phyloP scores from a whole-genome alignment of 495 filamentous ascomycete genomes.

The Penicillium pulvis region DNA sequence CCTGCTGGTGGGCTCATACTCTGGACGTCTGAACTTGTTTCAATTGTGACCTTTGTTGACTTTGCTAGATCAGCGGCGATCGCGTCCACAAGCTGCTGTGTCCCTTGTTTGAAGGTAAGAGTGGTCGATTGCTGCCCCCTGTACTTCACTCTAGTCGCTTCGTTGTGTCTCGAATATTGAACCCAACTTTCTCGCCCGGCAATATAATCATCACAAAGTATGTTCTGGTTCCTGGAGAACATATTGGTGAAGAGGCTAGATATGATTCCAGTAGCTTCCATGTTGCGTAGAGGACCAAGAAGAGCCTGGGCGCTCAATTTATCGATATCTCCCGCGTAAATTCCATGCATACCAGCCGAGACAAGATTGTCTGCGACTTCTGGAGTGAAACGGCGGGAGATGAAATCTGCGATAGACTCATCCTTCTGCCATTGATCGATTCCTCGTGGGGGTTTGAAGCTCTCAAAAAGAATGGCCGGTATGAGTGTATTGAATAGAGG shows the following conservation, averaged over 20 bases:
- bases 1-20: background rate
- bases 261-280: slow-evolving; percentile 47
- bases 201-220: slow-evolving; percentile 33
- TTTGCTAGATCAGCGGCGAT: slow-evolving; percentile 27
- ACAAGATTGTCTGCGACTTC: slow-evolving; percentile 71
- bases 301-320: slow-evolving; percentile 71
- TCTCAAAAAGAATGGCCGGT: slow-evolving; percentile 43
- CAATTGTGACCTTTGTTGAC: slow-evolving; percentile 35
- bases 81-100: slow-evolving; percentile 37
- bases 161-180: background rate
- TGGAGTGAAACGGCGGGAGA: slow-evolving; percentile 56
- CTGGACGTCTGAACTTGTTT: slow-evolving; percentile 23
- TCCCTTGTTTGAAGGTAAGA: slow-evolving; percentile 47
- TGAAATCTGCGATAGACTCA: slow-evolving; percentile 72
- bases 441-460: slow-evolving; percentile 27
- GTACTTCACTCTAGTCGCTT: too few relatives aligned
- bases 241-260: slow-evolving; percentile 15
- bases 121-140: slow-evolving; percentile 43
- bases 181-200: slow-evolving; percentile 3
- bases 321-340: slow-evolving; percentile 90
- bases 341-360: slow-evolving; percentile 82
- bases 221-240: slow-evolving; percentile 9
- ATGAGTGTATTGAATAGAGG: slow-evolving; percentile 62
- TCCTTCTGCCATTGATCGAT: slow-evolving; percentile 47
- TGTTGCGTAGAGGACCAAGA: slow-evolving; percentile 52